phyloP scores from a whole-genome alignment of 2,329 filamentous ascomycete species.

The Xylaria sp. region DNA sequence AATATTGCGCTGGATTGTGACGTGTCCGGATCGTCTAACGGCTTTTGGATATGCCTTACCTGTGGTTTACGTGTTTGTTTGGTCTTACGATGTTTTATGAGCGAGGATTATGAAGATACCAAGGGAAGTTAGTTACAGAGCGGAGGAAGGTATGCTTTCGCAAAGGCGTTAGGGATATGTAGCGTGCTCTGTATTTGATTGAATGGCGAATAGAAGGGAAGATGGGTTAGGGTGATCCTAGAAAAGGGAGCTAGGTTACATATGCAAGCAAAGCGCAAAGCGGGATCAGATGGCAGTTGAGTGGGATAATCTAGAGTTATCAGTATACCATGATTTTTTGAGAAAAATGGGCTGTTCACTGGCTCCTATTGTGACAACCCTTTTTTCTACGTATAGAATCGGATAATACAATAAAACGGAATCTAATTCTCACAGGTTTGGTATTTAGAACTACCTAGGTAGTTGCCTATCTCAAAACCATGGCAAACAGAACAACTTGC shows the following conservation, averaged over 20 bases:
- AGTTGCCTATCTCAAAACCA: not conserved
- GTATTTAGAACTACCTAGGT: not conserved
- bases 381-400: not conserved
- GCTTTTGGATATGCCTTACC: constrained; percentile 1
- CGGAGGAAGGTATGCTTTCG: not conserved
- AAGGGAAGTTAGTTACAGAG: constrained; percentile 1
- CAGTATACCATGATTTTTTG: not conserved
- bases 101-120: constrained; percentile 18
- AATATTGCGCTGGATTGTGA: not conserved
- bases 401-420: constrained; percentile 1
- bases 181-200: not conserved
- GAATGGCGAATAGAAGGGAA: not conserved
- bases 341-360: not conserved
- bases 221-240: not conserved
- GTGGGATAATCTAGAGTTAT: not conserved
- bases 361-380: not conserved
- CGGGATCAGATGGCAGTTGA: not conserved
- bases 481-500: not conserved
- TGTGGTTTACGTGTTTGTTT: constrained; percentile 10
- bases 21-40: not conserved
- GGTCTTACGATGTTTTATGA: constrained; percentile 6
- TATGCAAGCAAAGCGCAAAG: not conserved
- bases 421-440: not conserved
- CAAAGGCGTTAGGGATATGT: constrained; percentile 10
- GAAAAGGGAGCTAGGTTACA: not conserved